phyloP scores from a whole-genome alignment of 2,329 filamentous ascomycete genomes.

The Paraconiothyrium sp. region DNA sequence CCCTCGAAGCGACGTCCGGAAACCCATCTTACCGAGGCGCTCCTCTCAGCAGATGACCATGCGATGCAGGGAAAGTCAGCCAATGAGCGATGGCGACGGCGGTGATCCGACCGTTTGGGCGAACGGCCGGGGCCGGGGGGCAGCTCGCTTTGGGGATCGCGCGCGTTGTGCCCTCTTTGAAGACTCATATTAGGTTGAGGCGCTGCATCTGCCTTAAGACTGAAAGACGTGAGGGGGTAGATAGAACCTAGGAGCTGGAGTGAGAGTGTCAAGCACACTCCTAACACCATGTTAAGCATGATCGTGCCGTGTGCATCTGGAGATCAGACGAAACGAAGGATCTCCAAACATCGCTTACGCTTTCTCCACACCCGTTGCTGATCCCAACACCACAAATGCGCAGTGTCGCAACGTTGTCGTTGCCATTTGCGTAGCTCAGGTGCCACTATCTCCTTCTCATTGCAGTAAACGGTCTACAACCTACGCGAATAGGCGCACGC shows the following conservation, averaged over 20 bases:
- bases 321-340: background rate
- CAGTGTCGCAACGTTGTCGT: too few species aligned
- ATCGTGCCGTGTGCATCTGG: background rate
- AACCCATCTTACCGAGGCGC: background rate
- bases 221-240: too few species aligned
- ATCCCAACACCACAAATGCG: background rate
- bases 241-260: too few species aligned
- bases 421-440: too few species aligned
- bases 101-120: conserved; percentile 3
- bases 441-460: background rate
- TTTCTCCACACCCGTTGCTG: background rate
- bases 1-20: conserved; percentile 6
- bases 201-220: too few species aligned
- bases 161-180: background rate
- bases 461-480: background rate
- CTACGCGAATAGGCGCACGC: background rate
- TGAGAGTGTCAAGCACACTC: too few species aligned
- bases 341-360: background rate
- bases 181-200: background rate
- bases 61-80: background rate
- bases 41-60: conserved; percentile 3
- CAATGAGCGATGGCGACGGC: background rate
- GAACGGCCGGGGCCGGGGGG: background rate
- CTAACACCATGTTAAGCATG: too few species aligned
- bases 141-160: background rate